Evolutionary conservation across 2,329 filamentous ascomycete genomes (phyloP).

Genomic region (Cytospora leucostoma): DNA sequence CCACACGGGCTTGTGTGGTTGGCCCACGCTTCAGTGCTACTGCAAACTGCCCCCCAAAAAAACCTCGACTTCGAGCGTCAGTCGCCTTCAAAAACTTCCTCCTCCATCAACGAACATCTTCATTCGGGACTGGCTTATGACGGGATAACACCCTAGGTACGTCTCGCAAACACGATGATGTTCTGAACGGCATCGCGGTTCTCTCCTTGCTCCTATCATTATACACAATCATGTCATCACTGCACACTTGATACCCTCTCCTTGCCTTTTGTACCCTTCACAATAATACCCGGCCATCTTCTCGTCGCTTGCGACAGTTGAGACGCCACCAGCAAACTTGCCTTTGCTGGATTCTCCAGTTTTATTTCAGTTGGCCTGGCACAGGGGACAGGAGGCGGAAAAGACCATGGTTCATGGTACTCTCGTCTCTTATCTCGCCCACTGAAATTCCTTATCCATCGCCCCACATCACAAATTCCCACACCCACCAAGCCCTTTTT

Average conservation of each 20-base stretch:
- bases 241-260: slow-evolving; percentile 11
- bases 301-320: slow-evolving; percentile 18
- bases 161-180: slow-evolving; percentile 27
- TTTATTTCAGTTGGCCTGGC: background rate
- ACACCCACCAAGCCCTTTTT: slow-evolving; percentile 22
- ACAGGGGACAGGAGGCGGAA: background rate
- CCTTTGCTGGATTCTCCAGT: background rate
- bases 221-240: background rate
- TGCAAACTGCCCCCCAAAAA: slow-evolving; percentile 9
- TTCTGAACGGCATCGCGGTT: slow-evolving; percentile 22
- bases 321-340: slow-evolving; percentile 13
- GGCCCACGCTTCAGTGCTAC: background rate
- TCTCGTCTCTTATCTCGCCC: background rate
- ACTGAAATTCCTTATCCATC: slow-evolving; percentile 12
- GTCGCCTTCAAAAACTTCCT: background rate
- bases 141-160: slow-evolving; percentile 29
- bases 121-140: slow-evolving; percentile 29
- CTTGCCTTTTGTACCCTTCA: background rate
- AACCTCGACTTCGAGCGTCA: background rate
- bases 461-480: slow-evolving; percentile 29
- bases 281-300: slow-evolving; percentile 24
- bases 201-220: slow-evolving; percentile 2
- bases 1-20: background rate
- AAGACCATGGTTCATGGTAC: background rate
- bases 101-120: slow-evolving; percentile 28